These are phyloP conservation scores for Megacollybia platyphylla DNA, from an alignment of 1,284 basidiomycete genomes.

Conservation along the genomic window DNA sequence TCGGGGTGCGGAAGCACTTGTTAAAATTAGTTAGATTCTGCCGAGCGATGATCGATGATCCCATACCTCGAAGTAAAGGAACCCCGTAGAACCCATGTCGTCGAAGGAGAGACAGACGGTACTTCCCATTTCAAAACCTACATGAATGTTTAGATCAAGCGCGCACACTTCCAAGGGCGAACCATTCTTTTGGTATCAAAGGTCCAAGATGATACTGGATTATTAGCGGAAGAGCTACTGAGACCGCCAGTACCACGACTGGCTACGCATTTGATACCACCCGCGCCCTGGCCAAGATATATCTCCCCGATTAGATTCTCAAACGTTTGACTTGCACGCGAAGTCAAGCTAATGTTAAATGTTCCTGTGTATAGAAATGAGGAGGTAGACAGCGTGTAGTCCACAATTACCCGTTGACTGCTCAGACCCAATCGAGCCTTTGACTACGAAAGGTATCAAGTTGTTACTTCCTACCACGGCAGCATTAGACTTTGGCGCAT, in stretches of 20 bases:
- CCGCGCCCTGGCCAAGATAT: slow-evolving; percentile 61
- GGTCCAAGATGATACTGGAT: slow-evolving; percentile 42
- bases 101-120: slow-evolving; percentile 52
- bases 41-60: slow-evolving; percentile 12
- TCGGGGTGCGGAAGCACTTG: slow-evolving; percentile 21
- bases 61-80: slow-evolving; percentile 56
- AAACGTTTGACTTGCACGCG: slow-evolving; percentile 53
- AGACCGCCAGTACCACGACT: slow-evolving; percentile 36
- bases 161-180: slow-evolving; percentile 7
- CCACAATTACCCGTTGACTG: slow-evolving; percentile 36
- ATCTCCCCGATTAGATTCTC: slow-evolving; percentile 65
- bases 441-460: slow-evolving; percentile 8
- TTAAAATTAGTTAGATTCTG: background rate
- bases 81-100: slow-evolving; percentile 63
- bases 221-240: slow-evolving; percentile 14
- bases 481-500: slow-evolving; percentile 26
- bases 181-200: slow-evolving; percentile 66
- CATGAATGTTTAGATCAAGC: slow-evolving; percentile 3
- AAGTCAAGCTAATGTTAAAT: slow-evolving; percentile 61
- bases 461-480: slow-evolving; percentile 11
- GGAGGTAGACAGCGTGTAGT: slow-evolving; percentile 1
- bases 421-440: slow-evolving; percentile 15
- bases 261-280: slow-evolving; percentile 49
- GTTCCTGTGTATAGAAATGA: slow-evolving; percentile 31
- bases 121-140: slow-evolving; percentile 72